Evolutionary conservation across 2,329 filamentous ascomycete genomes (phyloP).

Genomic region (Penicillium sp.): DNA sequence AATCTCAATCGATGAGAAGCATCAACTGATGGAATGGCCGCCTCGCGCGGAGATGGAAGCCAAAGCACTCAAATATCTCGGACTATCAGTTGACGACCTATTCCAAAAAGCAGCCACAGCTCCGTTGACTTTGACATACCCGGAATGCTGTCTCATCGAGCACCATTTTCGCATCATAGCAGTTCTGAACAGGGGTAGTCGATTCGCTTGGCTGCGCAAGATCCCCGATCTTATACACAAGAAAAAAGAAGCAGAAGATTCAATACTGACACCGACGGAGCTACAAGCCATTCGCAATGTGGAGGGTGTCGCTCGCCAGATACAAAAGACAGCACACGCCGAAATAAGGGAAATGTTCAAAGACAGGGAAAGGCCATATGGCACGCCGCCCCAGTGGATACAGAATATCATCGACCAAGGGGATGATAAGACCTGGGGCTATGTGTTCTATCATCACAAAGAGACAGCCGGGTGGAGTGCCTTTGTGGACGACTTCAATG

Average conservation of each 20-base stretch:
- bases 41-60: slow-evolving; percentile 10
- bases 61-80: slow-evolving; percentile 3
- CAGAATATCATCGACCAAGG: neutral
- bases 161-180: slow-evolving; percentile 8
- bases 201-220: neutral
- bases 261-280: neutral
- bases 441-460: slow-evolving; percentile 1
- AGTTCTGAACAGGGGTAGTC: neutral
- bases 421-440: slow-evolving; percentile 1
- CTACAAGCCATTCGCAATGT: neutral
- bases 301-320: neutral
- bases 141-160: slow-evolving; percentile 4
- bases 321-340: neutral
- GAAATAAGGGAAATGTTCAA: neutral
- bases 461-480: neutral
- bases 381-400: neutral
- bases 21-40: slow-evolving; percentile 14
- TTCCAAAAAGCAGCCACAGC: slow-evolving; percentile 7
- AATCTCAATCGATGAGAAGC: slow-evolving; percentile 13
- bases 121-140: slow-evolving; percentile 5
- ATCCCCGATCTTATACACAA: neutral
- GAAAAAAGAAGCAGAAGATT: neutral
- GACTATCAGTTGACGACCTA: slow-evolving; percentile 3
- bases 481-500: neutral
- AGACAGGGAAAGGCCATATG: neutral